Base-by-base conservation (phyloP, 1,284 basidiomycete genomes). In the Trametes polyzona region DNA sequence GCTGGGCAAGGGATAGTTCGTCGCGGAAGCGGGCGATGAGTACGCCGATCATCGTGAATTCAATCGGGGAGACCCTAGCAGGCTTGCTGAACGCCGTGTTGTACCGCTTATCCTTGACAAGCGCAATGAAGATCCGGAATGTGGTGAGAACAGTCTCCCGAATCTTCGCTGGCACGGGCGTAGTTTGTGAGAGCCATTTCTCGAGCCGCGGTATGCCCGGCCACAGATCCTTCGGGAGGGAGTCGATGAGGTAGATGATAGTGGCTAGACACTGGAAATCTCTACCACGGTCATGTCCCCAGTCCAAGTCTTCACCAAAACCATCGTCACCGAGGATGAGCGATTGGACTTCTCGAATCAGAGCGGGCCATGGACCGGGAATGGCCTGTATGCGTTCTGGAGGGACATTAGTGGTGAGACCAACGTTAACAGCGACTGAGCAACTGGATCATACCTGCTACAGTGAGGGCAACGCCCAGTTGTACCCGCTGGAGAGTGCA, bases 311-410 rank as follows among this genome's bases (percentile, higher is more conserved):
- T 12, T 72, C 71, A n/a, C 74, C 73, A 57, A 82, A 77, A 2
- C 78, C 78, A 10, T 78, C 74, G 6, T 73, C 69, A 1, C 74
- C 73, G 0, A 76, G 68, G 26, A 78, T 69, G 19, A 73, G 64
- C 0, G 67, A 62, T 51, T 75, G 73, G 4, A 81, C 71, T 52
- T 79, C 73, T 2, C 78, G 74, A 26, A 81, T 73, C 29, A 76
- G 66, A 4, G 70, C 62, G 4, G 80, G 67, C 71, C 76, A 78
- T 2, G 76, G 76, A 1, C 80, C 76, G 10, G 72, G 71, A 36
- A 80, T 72, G 0, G 81, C 79, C 56, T 80, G 79, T 59, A 82
- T 67, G 27, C 78, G 74, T 63, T 81, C 79, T 81, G 11, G 2
- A 23, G n/a, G 0, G 12, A 23, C 6, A 16, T 32, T 5, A 32